Base-by-base conservation (phyloP, 441 rosid genomes). In the Arabidopsis hybrid region DNA sequence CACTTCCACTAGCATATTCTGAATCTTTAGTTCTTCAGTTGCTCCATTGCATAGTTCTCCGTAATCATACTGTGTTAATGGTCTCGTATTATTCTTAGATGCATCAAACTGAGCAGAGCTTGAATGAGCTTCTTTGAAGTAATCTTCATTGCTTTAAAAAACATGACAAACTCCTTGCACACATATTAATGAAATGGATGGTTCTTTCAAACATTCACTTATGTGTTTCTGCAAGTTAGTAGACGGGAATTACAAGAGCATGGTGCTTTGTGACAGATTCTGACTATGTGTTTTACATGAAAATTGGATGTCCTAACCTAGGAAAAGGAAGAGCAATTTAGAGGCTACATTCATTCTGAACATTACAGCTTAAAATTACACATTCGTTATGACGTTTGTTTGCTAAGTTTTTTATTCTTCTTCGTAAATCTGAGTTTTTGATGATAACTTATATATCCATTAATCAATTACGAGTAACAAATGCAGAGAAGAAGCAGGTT, bases 91-190 rank as follows among this genome's bases (percentile, higher is more conserved):
- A 74, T 77, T 80, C 75, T 73, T 74, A 63, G 94, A 84, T 69
- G 77, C 88, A 67, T 85, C 93, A 68, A 82, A 67, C 76, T 45
- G 84, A 69, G 75, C 83, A 76, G 83, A 79, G 74, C 83, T 82
- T 45, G 96, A 83, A 70, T 87, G 82, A 26, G 82, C 84, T 72
- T 92, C 93, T 78, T 85, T 91, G 75, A 91, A 76, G 76, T 95
- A 95, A 58, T 61, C 78, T 73, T 87, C 89, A 69, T 89, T 83
- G 80, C 85, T 87, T 63, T 89, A 83, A 82, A 91, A 83, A 77
- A 95, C 95, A 82, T 92, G 96, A 80, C 98, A 95, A 42, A 85
- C 87, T 60, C 90, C 95, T 97, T 95, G 87, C 84, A 85, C 26
- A 21, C 26, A 77, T 16, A 45, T 43, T 49, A 26, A 45, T 66